Base-by-base conservation (phyloP, 495 filamentous ascomycete genomes). In the Annulohypoxylon moriforme region DNA sequence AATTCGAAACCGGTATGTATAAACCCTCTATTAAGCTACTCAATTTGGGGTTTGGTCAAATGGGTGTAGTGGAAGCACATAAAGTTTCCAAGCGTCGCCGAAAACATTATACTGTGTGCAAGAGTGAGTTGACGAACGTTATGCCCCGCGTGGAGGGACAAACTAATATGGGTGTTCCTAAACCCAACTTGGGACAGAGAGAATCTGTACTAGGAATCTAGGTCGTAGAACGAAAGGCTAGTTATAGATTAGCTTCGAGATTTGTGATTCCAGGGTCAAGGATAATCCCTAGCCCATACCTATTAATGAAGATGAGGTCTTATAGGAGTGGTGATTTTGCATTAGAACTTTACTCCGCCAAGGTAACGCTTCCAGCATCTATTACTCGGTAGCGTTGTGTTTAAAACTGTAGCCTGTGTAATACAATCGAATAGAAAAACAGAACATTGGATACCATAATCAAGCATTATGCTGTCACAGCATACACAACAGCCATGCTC, bases 171-270 rank as follows among this genome's bases (percentile, higher is more conserved):
- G 49, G 34, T 58, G 16, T 24, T 24, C 18, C 31, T 10, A 14
- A 36, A 16, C 24, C 22, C 25, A 40, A 34, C 9, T 31, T 56
- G 22, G 13, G 24, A 2, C 16, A 44, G 20, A 7, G n/a, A 20
- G 18, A 4, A 53, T 7, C 24, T 33, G 22, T 2, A 47, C 46
- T 53, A 47, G 24, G 36, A 61, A 47, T n/a, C 27, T 47, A 27
- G 16, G 4, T 44, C 5, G 24, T 34, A 10, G 24, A 50, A 46
- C 6, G 5, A 42, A 40, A 36, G 38, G 14, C 36, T 40, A 59
- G 24, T 9, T 53, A 25, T 47, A 66, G 64, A 65, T 73, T 66
- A 52, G 33, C 29, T 64, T 73, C 13, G 6, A 68, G 65, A 66
- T 73, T 24, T 62, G 36, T 34, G 34, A 50, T 38, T 50, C 20